Base-by-base conservation (phyloP, 202 grass and related monocot genomes). In the Setaria viridis region DNA sequence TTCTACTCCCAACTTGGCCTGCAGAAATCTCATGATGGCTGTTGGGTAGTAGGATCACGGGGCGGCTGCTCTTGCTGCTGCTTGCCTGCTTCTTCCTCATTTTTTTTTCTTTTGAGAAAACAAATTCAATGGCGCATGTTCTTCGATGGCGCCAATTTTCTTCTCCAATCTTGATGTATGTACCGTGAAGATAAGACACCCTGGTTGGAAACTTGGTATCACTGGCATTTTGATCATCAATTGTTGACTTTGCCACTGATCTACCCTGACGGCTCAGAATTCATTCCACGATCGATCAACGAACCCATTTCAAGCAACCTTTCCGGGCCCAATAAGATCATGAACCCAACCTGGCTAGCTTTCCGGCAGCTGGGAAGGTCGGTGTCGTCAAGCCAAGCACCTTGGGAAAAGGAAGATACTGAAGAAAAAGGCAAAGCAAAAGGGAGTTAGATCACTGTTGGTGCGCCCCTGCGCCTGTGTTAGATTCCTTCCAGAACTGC, bases 401-500 rank as follows among this genome's bases (percentile, higher is more conserved):
- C 37, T 20, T 13, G n/a, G 4, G 4, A 20, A 29, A 25, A 1
- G 9, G 20, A 47, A 13, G 25, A 62, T 62, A 30, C 2, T 13
- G 2, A 39, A 39, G 9, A 1, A n/a, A 13, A 55, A 17, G 72
- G 30, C 30, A 39, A 39, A 70, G 53, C 32, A 21, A 60, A 48
- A 49, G 13, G n/a, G 14, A 76, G 17, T 25, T 50, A 21, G 20
- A 43, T 78, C n/a, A 30, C 37, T 9, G 17, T 30, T 15, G n/a
- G 3, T 16, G 17, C 3, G 56, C 11, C 14, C 12, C 25, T 25
- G 37, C 43, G 34, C 46, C 25, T 3, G 46, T 16, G 56, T 9
- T 62, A 46, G 75, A 77, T 78, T 78, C 75, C 56, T 62, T 60
- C 74, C 56, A 10, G 75, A 78, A 78, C 32, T 17, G 39, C 60